phyloP scores from a whole-genome alignment of 1,284 basidiomycete genomes.

The Meripilus lineatus region DNA sequence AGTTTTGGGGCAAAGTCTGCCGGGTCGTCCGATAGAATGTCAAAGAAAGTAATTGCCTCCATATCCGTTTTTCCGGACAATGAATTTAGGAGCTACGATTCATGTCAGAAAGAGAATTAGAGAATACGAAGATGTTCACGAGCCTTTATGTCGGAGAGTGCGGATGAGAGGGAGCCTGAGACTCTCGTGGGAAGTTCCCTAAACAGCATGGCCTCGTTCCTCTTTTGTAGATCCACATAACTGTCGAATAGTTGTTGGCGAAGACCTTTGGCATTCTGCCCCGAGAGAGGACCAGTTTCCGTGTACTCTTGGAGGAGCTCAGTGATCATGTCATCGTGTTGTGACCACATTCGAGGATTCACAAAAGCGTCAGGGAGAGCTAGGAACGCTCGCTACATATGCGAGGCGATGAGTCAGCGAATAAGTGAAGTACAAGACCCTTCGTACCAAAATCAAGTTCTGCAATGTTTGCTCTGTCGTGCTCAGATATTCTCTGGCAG shows the following conservation, averaged over 20 bases:
- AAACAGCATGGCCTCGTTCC: conserved; percentile 79
- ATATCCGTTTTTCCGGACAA: conserved; percentile 72
- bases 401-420: not conserved
- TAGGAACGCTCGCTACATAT: conserved; percentile 54
- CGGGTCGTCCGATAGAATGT: conserved; percentile 37
- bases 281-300: conserved; percentile 27
- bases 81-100: conserved; percentile 69
- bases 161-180: conserved; percentile 35
- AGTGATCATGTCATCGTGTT: conserved; percentile 42
- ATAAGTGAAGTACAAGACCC: not conserved
- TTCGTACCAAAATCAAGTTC: conserved; percentile 54
- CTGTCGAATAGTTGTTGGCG: conserved; percentile 43
- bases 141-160: conserved; percentile 59
- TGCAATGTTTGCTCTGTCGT: conserved; percentile 52
- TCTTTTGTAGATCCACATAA: conserved; percentile 52
- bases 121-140: conserved; percentile 4
- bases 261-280: conserved; percentile 36
- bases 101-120: not conserved
- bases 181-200: conserved; percentile 56
- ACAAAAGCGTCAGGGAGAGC: conserved; percentile 68
- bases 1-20: conserved; percentile 63
- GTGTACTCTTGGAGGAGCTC: conserved; percentile 40
- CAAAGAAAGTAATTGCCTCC: conserved; percentile 58
- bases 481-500: conserved; percentile 49
- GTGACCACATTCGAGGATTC: conserved; percentile 64